Evolutionary conservation across 257 asterid species (phyloP), one percentile per base, ranked within the genome.

Genomic region (Gentiana dahurica): DNA sequence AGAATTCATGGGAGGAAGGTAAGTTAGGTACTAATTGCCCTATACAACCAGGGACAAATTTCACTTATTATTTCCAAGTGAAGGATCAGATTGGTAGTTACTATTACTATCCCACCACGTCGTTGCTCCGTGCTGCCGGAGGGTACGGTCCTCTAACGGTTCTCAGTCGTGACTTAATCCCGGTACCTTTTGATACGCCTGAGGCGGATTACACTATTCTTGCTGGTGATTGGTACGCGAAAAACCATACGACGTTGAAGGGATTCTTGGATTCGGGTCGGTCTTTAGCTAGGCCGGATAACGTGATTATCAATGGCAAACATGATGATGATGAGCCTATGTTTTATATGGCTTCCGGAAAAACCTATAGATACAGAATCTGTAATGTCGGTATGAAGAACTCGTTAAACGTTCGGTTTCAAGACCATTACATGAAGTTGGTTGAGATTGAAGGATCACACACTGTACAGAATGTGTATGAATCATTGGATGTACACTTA

Each of bases 1-100:
- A 81, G 69, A 85, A 85, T 45, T 81, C 87, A 1, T 85, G 94
- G 94, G 75, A 69, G 33, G 94, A 79, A 41, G 94, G 94, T 0
- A 39, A 66, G 24, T 56, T 63, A 0, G 94, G 87, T 1, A 85
- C 91, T 8, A 77, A 53, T 8, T 85, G 90, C 41, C 94, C 90
- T 0, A 85, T 85, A 39, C 67, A 52, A 2, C 87, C 91, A 0
- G 87, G 84, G 1, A 59, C 76, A 1, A 85, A 81, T 58, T 77
- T 34, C 59, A 85, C 94, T 1, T 79, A 13, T 54, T 61, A 49
- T 0, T 85, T 85, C 73, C 94, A 81, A 56, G 90, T 85, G 5
- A 81, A 85, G 81, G 94, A 85, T 59, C 94, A 85, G 53, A 81
- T 81, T 1, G 91, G 94, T 3, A 67, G 64, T 67, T 85, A 62